Evolutionary conservation across 2,329 filamentous ascomycete genomes (phyloP).

Genomic region (Penicillium sp.): DNA sequence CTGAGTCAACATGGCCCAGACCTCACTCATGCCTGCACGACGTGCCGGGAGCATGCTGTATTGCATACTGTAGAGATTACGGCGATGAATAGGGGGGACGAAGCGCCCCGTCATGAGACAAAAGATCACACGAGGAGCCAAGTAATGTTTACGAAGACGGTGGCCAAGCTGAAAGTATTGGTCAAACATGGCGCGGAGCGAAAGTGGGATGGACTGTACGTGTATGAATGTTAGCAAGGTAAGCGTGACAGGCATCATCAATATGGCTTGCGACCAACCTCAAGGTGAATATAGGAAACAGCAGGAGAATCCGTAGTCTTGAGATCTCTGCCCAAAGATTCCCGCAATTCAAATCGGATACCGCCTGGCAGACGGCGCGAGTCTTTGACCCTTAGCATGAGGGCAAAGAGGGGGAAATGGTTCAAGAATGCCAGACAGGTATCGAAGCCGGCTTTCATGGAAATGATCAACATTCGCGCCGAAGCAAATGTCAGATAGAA

Average conservation of each 20-base stretch:
- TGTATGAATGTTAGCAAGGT: slow-evolving; percentile 10
- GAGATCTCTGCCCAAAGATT: slow-evolving; percentile 51
- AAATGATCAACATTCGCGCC: slow-evolving; percentile 90
- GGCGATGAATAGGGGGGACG: slow-evolving; percentile 88
- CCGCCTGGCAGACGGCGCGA: slow-evolving; percentile 83
- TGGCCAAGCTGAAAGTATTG: slow-evolving; percentile 94
- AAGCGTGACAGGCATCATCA: neutral
- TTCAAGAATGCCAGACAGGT: slow-evolving; percentile 90
- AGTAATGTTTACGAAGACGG: slow-evolving; percentile 89
- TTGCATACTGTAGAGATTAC: slow-evolving; percentile 90
- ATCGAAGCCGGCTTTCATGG: slow-evolving; percentile 83
- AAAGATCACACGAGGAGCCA: slow-evolving; percentile 79
- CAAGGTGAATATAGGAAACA: slow-evolving; percentile 78
- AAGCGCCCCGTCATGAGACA: slow-evolving; percentile 86
- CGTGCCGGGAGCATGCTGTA: slow-evolving; percentile 93
- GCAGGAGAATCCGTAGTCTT: slow-evolving; percentile 38
- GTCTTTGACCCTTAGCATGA: slow-evolving; percentile 95
- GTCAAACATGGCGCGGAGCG: slow-evolving; percentile 89
- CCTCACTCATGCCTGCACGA: slow-evolving; percentile 71
- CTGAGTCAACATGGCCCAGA: slow-evolving; percentile 70
- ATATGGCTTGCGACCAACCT: slow-evolving; percentile 50
- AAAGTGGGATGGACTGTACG: slow-evolving; percentile 72
- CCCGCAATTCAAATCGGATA: slow-evolving; percentile 82
- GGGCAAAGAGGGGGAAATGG: slow-evolving; percentile 92
- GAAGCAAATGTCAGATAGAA: slow-evolving; percentile 96